A percentile compares a stretch with the other conserved stretches of the same genome.
These are phyloP conservation scores for Rhypophila decipiens DNA, from an alignment of 495 filamentous ascomycete species.

Conservation along the genomic window DNA sequence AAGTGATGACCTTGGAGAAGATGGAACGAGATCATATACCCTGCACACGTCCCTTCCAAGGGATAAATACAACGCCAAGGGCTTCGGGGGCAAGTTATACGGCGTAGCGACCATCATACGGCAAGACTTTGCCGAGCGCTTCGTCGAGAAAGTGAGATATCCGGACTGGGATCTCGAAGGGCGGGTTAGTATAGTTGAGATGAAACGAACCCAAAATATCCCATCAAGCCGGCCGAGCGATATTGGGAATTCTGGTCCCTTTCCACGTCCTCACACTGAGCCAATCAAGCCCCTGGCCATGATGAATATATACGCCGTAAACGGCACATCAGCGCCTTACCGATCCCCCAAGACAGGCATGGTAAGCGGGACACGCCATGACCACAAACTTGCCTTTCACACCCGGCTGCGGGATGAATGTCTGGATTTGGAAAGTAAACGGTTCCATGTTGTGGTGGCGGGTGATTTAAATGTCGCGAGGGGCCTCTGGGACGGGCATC, in stretches of 20 bases:
- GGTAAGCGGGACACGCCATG: conserved; percentile 39
- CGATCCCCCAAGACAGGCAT: conserved; percentile 30
- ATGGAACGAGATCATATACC: conserved; percentile 32
- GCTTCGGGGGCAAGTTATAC: conserved; percentile 43
- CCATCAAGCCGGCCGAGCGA: too few species aligned
- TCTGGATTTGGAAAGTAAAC: conserved; percentile 24
- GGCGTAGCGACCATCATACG: conserved; percentile 45
- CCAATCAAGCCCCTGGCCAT: conserved; percentile 25
- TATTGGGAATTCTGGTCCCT: too few species aligned
- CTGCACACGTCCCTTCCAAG: conserved; percentile 36
- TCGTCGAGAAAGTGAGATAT: conserved; percentile 13
- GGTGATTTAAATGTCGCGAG: conserved; percentile 48
- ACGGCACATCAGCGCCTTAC: conserved; percentile 45
- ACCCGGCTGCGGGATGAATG: conserved; percentile 33
- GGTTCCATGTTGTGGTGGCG: conserved; percentile 35
- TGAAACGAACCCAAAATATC: too few species aligned
- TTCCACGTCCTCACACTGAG: neutral
- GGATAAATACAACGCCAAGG: conserved; percentile 42
- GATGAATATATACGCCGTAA: conserved; percentile 47
- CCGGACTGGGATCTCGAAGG: conserved; percentile 50
- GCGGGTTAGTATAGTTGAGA: conserved; percentile 38
- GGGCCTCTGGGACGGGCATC: conserved; percentile 33
- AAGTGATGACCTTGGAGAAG: neutral
- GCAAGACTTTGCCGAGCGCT: conserved; percentile 26
- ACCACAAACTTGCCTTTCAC: conserved; percentile 44